phyloP scores from a whole-genome alignment of 345 rosid species.

The Syzygium aqueum region DNA sequence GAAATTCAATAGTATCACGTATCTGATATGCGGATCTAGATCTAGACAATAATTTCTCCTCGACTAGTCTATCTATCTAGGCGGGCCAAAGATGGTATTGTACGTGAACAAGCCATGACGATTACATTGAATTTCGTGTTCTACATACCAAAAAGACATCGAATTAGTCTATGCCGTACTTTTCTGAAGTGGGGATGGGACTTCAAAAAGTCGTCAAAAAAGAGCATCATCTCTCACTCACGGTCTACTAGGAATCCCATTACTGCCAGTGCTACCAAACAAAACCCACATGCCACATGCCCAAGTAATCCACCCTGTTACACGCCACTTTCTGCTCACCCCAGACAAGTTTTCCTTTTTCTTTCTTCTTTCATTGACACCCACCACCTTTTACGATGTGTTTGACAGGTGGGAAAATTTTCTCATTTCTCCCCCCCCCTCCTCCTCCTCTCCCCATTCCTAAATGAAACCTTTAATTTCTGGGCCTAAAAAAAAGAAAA shows the following conservation, averaged over 20 bases:
- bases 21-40: neutral
- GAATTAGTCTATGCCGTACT: neutral
- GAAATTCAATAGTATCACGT: too few relatives aligned
- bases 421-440: neutral
- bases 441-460: neutral
- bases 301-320: constrained; percentile 4
- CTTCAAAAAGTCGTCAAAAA: neutral
- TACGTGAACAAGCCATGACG: neutral
- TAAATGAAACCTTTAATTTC: neutral
- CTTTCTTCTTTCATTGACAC: neutral
- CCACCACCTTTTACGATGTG: neutral
- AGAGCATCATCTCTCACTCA: constrained; percentile 1
- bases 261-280: constrained; percentile 22
- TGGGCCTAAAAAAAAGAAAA: neutral
- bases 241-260: constrained; percentile 38
- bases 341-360: neutral
- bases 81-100: neutral
- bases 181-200: neutral
- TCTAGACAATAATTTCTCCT: fast-evolving
- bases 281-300: constrained; percentile 28
- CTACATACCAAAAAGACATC: neutral
- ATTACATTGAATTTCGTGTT: neutral
- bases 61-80: neutral
- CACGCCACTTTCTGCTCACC: constrained; percentile 4
- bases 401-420: neutral